Conservation (phyloP, 495 filamentous ascomycete species). For the Aspergillus affinis region DNA sequence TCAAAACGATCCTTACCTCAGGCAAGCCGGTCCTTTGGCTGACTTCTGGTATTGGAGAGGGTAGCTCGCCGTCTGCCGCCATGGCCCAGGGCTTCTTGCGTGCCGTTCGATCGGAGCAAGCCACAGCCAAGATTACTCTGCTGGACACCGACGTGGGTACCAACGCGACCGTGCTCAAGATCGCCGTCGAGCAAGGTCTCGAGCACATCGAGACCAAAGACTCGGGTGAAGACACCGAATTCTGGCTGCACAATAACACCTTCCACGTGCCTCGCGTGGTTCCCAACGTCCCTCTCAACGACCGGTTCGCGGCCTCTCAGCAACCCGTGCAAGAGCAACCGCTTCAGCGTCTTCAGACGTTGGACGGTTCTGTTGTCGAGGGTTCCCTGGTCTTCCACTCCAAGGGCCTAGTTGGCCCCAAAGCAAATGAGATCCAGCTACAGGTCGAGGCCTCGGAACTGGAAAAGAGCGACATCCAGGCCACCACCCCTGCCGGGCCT, state of each 20-base stretch:
- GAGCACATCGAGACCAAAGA: not conserved
- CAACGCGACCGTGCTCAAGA: too few relatives aligned
- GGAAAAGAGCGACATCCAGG: too few relatives aligned
- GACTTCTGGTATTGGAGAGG: not conserved
- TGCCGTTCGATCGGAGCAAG: not conserved
- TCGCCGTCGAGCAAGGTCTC: not conserved
- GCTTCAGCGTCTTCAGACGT: too few relatives aligned
- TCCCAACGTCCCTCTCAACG: not conserved
- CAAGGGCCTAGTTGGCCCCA: too few relatives aligned
- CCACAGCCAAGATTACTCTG: not conserved
- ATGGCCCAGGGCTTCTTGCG: constrained; percentile 2
- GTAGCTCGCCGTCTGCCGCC: not conserved
- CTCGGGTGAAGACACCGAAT: constrained; percentile 1
- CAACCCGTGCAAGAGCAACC: too few relatives aligned
- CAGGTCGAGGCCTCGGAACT: too few relatives aligned
- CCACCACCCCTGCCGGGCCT: too few relatives aligned
- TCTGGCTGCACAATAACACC: not conserved
- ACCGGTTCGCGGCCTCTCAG: not conserved
- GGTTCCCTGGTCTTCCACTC: too few relatives aligned
- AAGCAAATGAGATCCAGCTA: too few relatives aligned
- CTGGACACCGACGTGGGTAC: not conserved
- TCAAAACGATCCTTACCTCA: not conserved
- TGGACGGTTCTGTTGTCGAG: too few relatives aligned
- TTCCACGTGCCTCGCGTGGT: constrained; percentile 1
- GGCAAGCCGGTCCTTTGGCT: not conserved